These are phyloP conservation scores for Liquidambar formosana DNA, from an alignment of 164 flowering plant species.

Conservation along the genomic window DNA sequence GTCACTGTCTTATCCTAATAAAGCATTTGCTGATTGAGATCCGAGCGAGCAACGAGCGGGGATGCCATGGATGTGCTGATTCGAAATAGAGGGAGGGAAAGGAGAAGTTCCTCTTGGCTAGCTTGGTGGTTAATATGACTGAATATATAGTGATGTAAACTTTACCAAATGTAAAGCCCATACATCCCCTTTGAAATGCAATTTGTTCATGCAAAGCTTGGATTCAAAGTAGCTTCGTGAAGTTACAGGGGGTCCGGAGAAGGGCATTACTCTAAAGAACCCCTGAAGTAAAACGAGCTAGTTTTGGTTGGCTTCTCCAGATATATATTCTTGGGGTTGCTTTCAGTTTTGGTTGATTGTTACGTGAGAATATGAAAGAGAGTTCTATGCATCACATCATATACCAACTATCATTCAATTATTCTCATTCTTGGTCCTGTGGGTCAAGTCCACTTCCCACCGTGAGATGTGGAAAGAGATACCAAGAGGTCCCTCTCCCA, in stretches of 20 bases:
- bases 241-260: not conserved
- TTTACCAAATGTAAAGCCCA: not conserved
- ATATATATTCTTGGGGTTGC: not conserved
- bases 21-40: slow-evolving; percentile 15
- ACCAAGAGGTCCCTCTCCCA: too few relatives aligned
- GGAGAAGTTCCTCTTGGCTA: not conserved
- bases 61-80: slow-evolving; percentile 13
- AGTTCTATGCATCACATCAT: too few relatives aligned
- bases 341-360: not conserved
- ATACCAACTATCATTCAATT: too few relatives aligned
- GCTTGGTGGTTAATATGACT: not conserved
- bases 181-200: not conserved
- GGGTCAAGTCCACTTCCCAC: too few relatives aligned
- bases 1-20: not conserved
- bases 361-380: not conserved
- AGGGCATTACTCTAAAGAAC: not conserved
- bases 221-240: not conserved
- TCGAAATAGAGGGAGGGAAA: slow-evolving; percentile 1
- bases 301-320: not conserved
- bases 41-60: slow-evolving; percentile 2
- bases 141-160: not conserved
- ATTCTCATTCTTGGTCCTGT: too few relatives aligned
- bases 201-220: not conserved
- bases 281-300: not conserved
- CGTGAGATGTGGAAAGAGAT: too few relatives aligned